Percentiles rank a stretch among this genome's conserved stretches.
Conservation (phyloP, 1,139 yeast species). For the Sugiyamaella paludigena region DNA sequence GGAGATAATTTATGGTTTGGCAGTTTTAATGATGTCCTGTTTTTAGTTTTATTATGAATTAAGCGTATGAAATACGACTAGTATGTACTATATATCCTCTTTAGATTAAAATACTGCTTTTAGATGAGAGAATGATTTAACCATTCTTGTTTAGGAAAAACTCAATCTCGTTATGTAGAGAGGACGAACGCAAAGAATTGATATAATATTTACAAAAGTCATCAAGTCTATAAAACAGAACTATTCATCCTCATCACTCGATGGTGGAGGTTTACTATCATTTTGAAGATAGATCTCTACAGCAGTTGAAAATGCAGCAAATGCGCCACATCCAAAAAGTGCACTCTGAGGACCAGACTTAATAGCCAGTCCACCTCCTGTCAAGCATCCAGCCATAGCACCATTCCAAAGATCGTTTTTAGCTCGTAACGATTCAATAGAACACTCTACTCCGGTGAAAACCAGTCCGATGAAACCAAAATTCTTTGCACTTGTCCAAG, state of each 20-base stretch:
- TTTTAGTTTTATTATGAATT: too few relatives aligned
- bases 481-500: conserved; percentile 85
- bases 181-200: too few relatives aligned
- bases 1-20: too few relatives aligned
- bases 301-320: conserved; percentile 94
- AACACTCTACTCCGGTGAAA: conserved; percentile 92
- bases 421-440: conserved; percentile 77
- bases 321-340: conserved; percentile 89
- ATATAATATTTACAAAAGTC: conserved; percentile 7
- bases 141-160: too few relatives aligned
- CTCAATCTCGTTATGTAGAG: too few relatives aligned
- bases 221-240: neutral
- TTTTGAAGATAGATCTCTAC: conserved; percentile 83
- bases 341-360: conserved; percentile 96
- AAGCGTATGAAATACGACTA: too few relatives aligned
- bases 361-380: conserved; percentile 87
- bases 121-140: too few relatives aligned
- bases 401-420: conserved; percentile 93
- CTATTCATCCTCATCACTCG: conserved; percentile 81
- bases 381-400: conserved; percentile 87
- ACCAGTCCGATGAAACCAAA: conserved; percentile 94
- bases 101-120: too few relatives aligned
- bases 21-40: too few relatives aligned
- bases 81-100: too few relatives aligned
- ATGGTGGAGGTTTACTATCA: conserved; percentile 83